Evolutionary conservation across 1,284 basidiomycete genomes (phyloP), one percentile per base, ranked within the genome.

Genomic region (Moesziomyces aphidis): DNA sequence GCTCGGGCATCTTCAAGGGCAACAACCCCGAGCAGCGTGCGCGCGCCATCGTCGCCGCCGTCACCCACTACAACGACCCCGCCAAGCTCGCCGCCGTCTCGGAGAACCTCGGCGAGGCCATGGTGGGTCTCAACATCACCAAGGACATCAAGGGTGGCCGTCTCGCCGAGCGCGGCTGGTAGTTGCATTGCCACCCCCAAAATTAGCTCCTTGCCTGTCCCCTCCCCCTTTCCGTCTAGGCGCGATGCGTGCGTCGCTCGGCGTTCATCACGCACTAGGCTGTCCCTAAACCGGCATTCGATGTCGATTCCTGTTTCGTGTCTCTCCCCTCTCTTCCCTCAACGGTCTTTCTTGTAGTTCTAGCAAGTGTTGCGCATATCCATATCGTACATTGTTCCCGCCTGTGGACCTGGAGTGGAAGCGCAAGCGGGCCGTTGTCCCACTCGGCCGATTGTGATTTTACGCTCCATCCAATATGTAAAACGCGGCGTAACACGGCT

Each of bases 1-100:
- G 82, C 15, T 81, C 79, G 1, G 82, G 82, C 47, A 81, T 83
- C 62, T 83, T 83, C 61, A 66, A 73, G 70, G 96, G 95, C 54
- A 93, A 92, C 58, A 93, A 99, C 86, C 95, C 96, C 34, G 93
- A 91, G 39, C 95, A 94, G 86, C 91, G 95, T 61, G 96, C 96
- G 17, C 90, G 91, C 63, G 95, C 96, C n/a, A 97, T 99, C 78
- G 96, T 99, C 44, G 94, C 97, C 87, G 93, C 96, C 47, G 95
- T 95, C 19, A 98, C 96, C 4, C 96, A 99, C 88, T 93, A 91
- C 89, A 79, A 82, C 56, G 76, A 83, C 61, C 74, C 83, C 5
- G 76, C 67, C 54, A 83, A 81, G 73, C 78, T 84, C 45, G 86
- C 86, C 47, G 85, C 93, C 89, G 88, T 97, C 31, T 95, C 93